Evolutionary conservation across 2,329 filamentous ascomycete species (phyloP), one percentile per base, ranked within the genome.

Genomic region (Apiospora hydei): DNA sequence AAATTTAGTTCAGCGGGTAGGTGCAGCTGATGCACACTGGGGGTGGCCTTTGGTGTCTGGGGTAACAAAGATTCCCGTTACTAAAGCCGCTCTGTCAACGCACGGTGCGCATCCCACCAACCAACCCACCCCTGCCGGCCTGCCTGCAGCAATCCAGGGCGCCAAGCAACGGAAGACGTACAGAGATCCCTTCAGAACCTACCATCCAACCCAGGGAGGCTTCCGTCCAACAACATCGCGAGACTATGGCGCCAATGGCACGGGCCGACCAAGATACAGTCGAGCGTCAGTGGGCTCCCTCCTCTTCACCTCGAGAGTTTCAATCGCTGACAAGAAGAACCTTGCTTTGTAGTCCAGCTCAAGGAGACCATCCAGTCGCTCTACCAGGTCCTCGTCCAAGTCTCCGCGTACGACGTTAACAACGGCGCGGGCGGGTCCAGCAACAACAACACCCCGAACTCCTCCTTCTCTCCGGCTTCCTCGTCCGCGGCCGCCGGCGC

Each of bases 381-480:
- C 30, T 79, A 79, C 71, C 80, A 80, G 71, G 75, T 82, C 24
- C 78, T 83, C 85, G 88, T 92, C 66, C 89, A 92, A 78, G 85
- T 88, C 41, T 86, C 88, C 44, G 86, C 87, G 72, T 92, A 91
- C 83, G 89, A 91, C 83, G 82, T 84, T 53, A 83, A 85, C 66
- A 41, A 38, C 18, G 57, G 57, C 10, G 8, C 46, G 77, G 77
- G 41, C 47, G 43, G 18, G 61, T 30, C 26, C 68, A 70, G 71
- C 71, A 47, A 67, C n/a, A 67, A 70, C 51, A 51, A 71, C 24
- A 71, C 72, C 30, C 43, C 72, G 41, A 64, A 49, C 38, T 24
- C 73, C 24, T 53, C 64, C 16, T 49, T 49, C 46, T n/a, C 68
- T 14, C 24, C 47, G 44, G 18, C 64, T 57, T 30, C 47, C 64